A percentile compares a stretch with the other conserved stretches of the same genome.
These are phyloP conservation scores for Plasmodium yoelii DNA, from an alignment of 169 alveolate species.

Conservation along the genomic window DNA sequence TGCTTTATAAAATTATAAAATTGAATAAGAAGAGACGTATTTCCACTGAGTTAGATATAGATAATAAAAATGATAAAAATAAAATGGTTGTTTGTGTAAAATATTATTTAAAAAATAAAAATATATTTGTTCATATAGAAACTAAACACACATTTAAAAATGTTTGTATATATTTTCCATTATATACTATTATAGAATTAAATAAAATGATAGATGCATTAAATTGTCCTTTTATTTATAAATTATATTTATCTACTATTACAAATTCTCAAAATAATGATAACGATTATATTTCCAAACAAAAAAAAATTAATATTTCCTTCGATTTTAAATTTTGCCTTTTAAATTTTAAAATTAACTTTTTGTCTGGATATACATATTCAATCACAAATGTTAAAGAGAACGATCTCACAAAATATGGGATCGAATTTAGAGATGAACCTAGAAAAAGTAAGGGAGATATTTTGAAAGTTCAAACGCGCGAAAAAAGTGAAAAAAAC, in stretches of 20 bases:
- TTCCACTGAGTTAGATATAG: too few relatives aligned
- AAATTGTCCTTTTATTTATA: too few relatives aligned
- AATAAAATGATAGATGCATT: conserved; percentile 1
- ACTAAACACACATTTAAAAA: background rate
- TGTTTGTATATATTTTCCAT: conserved; percentile 14
- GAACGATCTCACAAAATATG: background rate
- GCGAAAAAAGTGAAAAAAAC: background rate
- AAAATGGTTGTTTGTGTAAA: too few relatives aligned
- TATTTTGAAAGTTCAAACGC: too few relatives aligned
- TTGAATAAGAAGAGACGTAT: too few relatives aligned
- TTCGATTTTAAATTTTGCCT: conserved; percentile 13
- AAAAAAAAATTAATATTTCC: background rate
- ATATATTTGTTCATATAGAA: background rate
- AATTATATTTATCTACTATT: too few relatives aligned
- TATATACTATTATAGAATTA: conserved; percentile 2
- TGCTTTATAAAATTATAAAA: too few relatives aligned
- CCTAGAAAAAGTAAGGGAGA: background rate
- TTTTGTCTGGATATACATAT: conserved; percentile 24
- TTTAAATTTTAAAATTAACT: background rate
- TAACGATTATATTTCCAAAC: background rate
- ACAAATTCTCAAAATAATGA: too few relatives aligned
- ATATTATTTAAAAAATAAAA: background rate
- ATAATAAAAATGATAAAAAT: too few relatives aligned
- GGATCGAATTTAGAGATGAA: conserved; percentile 9
- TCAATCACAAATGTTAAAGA: background rate